Evolutionary conservation across 1,284 basidiomycete species (phyloP).

Genomic region (Ceratobasidium sp.): DNA sequence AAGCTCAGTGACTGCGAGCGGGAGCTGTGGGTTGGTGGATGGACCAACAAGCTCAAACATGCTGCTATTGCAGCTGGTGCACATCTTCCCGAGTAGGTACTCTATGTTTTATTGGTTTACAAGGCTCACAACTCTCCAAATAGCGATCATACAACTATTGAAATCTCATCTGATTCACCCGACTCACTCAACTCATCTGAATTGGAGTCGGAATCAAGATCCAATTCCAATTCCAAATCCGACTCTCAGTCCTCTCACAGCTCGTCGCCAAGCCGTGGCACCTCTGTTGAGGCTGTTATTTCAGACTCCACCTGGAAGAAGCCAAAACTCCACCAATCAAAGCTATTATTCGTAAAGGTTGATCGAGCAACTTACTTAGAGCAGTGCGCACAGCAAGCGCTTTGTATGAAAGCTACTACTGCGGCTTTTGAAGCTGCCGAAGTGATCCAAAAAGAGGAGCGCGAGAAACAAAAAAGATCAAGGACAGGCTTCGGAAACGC

Average conservation of each 20-base stretch:
- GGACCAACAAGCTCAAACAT: background rate
- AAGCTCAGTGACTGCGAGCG: background rate
- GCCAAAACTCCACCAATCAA: conserved; percentile 9
- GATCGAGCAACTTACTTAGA: conserved; percentile 14
- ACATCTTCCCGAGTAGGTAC: background rate
- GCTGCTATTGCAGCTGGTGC: background rate
- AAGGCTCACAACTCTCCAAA: background rate
- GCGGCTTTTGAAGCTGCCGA: background rate
- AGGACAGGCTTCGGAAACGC: conserved; percentile 3
- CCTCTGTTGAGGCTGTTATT: conserved; percentile 2
- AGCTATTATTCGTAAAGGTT: background rate
- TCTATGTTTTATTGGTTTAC: background rate
- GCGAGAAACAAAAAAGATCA: background rate
- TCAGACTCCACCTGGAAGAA: background rate
- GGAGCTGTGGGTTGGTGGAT: conserved; percentile 7
- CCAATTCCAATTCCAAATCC: too few relatives aligned
- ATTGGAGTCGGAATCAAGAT: too few relatives aligned
- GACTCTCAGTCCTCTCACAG: background rate
- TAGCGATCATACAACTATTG: background rate
- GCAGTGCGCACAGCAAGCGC: conserved; percentile 1
- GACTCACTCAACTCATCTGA: too few relatives aligned
- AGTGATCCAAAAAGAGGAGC: background rate
- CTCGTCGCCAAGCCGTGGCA: background rate
- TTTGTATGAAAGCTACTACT: background rate
- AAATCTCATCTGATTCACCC: background rate